Evolutionary conservation across 768 basidiomycete genomes (phyloP).

Genomic region (Tubosaeta sp.): DNA sequence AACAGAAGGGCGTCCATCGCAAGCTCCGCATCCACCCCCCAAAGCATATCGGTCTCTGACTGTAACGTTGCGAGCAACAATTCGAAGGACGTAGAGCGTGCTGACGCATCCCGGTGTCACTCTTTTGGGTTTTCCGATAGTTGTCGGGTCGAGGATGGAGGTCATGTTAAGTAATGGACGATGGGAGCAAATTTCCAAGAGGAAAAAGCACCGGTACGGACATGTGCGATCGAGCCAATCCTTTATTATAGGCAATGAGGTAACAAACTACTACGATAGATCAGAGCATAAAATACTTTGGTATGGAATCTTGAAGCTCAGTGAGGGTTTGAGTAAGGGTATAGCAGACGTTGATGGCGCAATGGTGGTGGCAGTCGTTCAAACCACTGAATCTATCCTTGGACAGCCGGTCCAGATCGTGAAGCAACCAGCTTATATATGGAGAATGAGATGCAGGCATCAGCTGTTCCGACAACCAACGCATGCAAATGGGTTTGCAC

Average conservation of each 20-base stretch:
- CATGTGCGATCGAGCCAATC: neutral
- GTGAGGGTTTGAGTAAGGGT: neutral
- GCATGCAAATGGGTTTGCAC: conserved; percentile 5
- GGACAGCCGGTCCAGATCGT: conserved; percentile 14
- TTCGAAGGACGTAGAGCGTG: conserved; percentile 3
- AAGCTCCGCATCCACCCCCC: neutral
- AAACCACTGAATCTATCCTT: neutral
- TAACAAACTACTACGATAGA: neutral
- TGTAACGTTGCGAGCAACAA: neutral
- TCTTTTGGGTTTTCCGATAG: conserved; percentile 56
- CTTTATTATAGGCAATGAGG: neutral
- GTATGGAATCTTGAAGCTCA: conserved; percentile 8
- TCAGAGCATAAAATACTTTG: conserved; percentile 5
- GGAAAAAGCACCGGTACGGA: neutral
- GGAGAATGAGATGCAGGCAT: conserved; percentile 8
- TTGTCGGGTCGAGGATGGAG: conserved; percentile 58
- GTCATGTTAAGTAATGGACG: conserved; percentile 41
- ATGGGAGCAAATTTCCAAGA: neutral
- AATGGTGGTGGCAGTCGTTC: neutral
- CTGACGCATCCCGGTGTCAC: conserved; percentile 5
- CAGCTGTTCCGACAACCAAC: conserved; percentile 9
- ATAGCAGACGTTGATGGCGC: neutral
- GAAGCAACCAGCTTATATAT: conserved; percentile 19
- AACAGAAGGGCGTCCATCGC: conserved; percentile 7
- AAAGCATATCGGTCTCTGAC: conserved; percentile 1